Evolutionary conservation across 441 rosid species (phyloP).

Genomic region (Brassica balearica): DNA sequence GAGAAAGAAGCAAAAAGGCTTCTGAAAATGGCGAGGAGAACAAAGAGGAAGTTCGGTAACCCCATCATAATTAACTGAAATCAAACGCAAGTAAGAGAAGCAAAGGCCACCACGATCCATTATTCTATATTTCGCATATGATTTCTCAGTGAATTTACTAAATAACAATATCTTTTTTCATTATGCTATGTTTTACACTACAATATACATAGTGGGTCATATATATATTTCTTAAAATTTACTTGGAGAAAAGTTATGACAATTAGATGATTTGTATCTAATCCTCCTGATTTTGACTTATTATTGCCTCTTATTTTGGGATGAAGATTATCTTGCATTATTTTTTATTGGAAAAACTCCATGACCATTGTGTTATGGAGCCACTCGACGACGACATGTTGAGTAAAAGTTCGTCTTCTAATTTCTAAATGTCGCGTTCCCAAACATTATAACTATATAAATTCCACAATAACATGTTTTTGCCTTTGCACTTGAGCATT

Average conservation of each 20-base stretch:
- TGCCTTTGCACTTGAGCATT: not conserved
- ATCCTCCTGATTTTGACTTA: not conserved
- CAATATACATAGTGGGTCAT: not conserved
- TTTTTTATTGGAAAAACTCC: too few relatives aligned
- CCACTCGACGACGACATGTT: too few relatives aligned
- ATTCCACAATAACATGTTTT: too few relatives aligned
- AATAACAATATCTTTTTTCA: not conserved
- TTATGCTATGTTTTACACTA: not conserved
- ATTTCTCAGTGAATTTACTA: not conserved
- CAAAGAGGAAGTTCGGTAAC: conserved; percentile 64
- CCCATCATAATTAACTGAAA: conserved; percentile 60
- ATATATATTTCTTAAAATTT: not conserved
- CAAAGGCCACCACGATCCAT: not conserved
- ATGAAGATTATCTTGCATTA: too few relatives aligned
- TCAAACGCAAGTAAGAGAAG: conserved; percentile 12
- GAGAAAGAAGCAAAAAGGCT: conserved; percentile 70
- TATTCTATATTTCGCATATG: not conserved
- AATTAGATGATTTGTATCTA: not conserved
- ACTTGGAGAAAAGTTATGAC: not conserved
- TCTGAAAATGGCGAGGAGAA: conserved; percentile 79
- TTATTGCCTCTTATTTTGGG: too few relatives aligned
- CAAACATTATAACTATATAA: too few relatives aligned
- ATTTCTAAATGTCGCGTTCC: too few relatives aligned
- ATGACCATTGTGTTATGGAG: too few relatives aligned
- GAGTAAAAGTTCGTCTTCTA: too few relatives aligned